Base-by-base conservation (phyloP, 2,329 filamentous ascomycete species). In the Neocucurbitaria cava region DNA sequence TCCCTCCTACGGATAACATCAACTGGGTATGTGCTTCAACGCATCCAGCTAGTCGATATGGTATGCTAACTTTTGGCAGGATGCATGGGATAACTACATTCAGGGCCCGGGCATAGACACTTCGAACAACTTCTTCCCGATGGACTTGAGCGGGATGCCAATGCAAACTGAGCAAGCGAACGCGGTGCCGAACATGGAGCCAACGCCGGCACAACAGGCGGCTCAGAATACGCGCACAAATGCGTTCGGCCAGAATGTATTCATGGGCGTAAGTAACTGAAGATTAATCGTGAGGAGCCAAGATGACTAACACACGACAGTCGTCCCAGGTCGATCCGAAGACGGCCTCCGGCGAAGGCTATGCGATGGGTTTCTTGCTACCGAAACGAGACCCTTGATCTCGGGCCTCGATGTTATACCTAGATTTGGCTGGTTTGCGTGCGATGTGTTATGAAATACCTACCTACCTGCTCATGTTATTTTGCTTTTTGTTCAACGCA, bases 71-170 rank as follows among this genome's bases (percentile, higher is more conserved):
- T 21, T 11, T n/a, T 3, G 2, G 3, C 26, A 72, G 70, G 84
- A 88, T 58, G 85, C 86, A 24, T 89, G 87, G 87, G 87, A 90
- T 68, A 85, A 82, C 6, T 89, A 89, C 63, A 85, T 89, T 43
- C 87, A 89, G 70, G 85, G 84, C 47, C 80, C 84, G 5, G 79
- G 64, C 33, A 70, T 79, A 52, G 78, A 81, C 44, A 64, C 74
- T 2, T 67, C 66, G 10, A 73, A 72, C 52, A 72, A 72, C 18
- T 78, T 79, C 67, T 81, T 79, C 65, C 77, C 78, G 0, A 78
- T 79, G 76, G 78, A 79, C 61, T 20, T 73, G 18, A 62, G 65
- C 35, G 62, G 59, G 38, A 75, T 71, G 60, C 72, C 58, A 13
- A 68, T 70, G 66, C 73, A 74, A 54, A 67, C 66, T 0, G 72